Percentiles rank a stretch among this genome's conserved stretches.
Conservation (phyloP, 768 basidiomycete species). For the Clitopilus passeckerianus region DNA sequence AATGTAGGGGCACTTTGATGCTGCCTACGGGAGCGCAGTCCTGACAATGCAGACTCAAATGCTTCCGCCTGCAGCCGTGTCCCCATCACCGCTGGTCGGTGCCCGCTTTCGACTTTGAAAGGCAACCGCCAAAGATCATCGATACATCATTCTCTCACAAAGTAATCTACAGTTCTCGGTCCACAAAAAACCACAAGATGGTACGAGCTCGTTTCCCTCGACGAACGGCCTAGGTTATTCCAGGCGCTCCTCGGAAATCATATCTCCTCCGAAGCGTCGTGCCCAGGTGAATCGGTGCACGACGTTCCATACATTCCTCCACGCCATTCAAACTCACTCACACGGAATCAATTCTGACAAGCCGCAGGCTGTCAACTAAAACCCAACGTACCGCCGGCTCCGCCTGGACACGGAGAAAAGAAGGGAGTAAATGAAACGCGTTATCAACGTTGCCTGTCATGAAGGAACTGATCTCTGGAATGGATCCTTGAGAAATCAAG, state of each 20-base stretch:
- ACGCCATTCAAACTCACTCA: background rate
- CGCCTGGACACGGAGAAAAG: background rate
- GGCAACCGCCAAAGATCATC: background rate
- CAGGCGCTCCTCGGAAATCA: background rate
- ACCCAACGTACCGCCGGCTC: background rate
- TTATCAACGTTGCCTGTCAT: background rate
- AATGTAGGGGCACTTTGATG: too few relatives aligned
- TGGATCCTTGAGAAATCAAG: background rate
- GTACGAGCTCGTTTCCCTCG: background rate
- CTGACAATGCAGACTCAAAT: background rate
- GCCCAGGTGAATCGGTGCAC: background rate
- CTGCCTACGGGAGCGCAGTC: too few relatives aligned
- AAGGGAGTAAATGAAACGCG: slow-evolving; percentile 1
- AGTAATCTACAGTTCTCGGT: too few relatives aligned
- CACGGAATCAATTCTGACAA: background rate
- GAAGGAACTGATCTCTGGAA: background rate
- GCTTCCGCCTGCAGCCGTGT: background rate
- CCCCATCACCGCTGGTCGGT: background rate
- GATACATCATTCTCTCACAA: background rate
- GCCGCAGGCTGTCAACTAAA: background rate
- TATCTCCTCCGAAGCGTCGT: background rate
- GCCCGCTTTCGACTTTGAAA: background rate
- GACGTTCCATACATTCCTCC: background rate
- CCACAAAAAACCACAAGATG: too few relatives aligned
- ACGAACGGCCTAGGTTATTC: background rate